Evolutionary conservation across 2,329 filamentous ascomycete species (phyloP).

Genomic region (Ilyonectria destructans): DNA sequence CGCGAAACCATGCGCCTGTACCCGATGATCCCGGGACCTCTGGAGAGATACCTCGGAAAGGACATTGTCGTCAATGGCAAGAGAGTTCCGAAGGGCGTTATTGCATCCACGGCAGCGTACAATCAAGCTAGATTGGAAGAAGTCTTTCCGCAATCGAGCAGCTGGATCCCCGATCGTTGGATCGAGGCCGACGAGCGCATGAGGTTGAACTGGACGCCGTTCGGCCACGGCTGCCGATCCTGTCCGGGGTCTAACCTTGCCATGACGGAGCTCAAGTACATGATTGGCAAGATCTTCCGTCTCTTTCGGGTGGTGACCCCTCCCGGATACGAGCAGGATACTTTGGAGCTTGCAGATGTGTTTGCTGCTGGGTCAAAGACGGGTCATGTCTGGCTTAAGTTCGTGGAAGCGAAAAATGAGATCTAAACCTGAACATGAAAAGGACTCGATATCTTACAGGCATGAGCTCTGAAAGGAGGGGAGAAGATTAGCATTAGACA

Average conservation of each 20-base stretch:
- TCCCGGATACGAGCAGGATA: background rate
- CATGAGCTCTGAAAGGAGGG: no score
- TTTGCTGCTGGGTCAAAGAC: background rate
- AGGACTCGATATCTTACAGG: no score
- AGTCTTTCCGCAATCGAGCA: background rate
- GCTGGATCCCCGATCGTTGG: background rate
- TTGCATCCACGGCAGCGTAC: background rate
- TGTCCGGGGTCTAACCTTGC: background rate
- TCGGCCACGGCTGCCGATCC: background rate
- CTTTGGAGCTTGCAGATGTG: background rate
- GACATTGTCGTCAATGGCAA: background rate
- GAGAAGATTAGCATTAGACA: no score
- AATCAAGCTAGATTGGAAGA: background rate
- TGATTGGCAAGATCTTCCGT: background rate
- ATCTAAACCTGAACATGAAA: no score
- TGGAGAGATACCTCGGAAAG: background rate
- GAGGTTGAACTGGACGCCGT: background rate
- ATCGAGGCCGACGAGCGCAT: background rate
- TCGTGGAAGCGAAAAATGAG: background rate
- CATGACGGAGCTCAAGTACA: conserved; percentile 4
- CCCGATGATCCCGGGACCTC: background rate
- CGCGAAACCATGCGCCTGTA: conserved; percentile 1
- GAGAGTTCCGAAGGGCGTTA: background rate
- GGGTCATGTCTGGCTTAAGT: background rate
- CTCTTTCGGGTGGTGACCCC: background rate